phyloP scores from a whole-genome alignment of 1,284 basidiomycete species.

The Sporisorium iseilematis-ciliati region DNA sequence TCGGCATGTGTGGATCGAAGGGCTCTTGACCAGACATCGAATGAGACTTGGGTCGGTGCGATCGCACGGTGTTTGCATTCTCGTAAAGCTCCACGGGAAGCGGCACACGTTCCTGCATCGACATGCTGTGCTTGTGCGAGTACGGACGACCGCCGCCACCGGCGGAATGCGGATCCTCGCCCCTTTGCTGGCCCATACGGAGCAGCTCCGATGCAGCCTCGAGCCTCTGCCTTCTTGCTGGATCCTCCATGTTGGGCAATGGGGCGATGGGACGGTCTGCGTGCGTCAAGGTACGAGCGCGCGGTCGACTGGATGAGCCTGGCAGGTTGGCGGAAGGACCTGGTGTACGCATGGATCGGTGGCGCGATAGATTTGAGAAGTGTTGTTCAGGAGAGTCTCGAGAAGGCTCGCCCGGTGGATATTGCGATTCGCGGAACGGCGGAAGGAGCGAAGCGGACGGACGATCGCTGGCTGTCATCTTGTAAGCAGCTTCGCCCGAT shows the following conservation, averaged over 20 bases:
- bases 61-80: constrained; percentile 24
- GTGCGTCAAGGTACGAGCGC: constrained; percentile 52
- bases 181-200: constrained; percentile 40
- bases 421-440: constrained; percentile 33
- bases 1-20: constrained; percentile 26
- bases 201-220: constrained; percentile 51
- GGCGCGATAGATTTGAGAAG: constrained; percentile 37
- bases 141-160: constrained; percentile 22
- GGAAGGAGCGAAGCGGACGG: constrained; percentile 28
- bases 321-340: constrained; percentile 34
- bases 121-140: constrained; percentile 45
- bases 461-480: constrained; percentile 36
- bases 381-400: constrained; percentile 33
- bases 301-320: constrained; percentile 33
- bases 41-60: constrained; percentile 44
- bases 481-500: constrained; percentile 50
- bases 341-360: constrained; percentile 38
- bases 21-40: constrained; percentile 48
- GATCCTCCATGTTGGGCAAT: constrained; percentile 48
- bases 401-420: constrained; percentile 22
- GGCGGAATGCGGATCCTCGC: constrained; percentile 8
- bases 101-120: constrained; percentile 49
- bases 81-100: constrained; percentile 42
- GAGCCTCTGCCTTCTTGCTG: constrained; percentile 37
- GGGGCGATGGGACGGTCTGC: constrained; percentile 54